These are phyloP conservation scores for Karstenula rhodostoma DNA, from an alignment of 2,329 filamentous ascomycete genomes.

Conservation along the genomic window DNA sequence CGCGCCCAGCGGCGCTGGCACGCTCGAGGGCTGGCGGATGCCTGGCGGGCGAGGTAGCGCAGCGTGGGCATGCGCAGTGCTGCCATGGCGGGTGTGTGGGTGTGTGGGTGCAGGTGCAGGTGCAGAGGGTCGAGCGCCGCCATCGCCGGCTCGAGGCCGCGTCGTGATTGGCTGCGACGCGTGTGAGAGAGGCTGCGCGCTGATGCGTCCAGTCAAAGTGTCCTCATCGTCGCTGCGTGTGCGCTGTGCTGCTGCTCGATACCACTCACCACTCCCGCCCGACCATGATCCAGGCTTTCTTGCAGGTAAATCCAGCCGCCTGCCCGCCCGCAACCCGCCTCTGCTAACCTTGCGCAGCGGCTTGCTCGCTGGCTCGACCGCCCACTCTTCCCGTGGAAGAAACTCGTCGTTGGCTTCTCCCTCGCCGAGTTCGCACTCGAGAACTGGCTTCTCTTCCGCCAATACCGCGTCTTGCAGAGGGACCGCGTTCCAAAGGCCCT, in stretches of 20 bases:
- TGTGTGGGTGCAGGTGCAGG: not conserved
- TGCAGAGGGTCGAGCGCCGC: not conserved
- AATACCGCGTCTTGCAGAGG: constrained; percentile 85
- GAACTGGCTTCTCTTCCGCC: constrained; percentile 84
- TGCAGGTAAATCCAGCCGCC: constrained; percentile 34
- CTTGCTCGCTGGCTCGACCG: constrained; percentile 88
- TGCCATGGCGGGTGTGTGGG: constrained; percentile 23
- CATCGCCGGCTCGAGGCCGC: not conserved
- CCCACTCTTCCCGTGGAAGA: constrained; percentile 96
- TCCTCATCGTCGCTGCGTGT: constrained; percentile 11
- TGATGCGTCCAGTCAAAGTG: not conserved
- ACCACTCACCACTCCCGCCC: constrained; percentile 13
- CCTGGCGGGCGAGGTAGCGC: constrained; percentile 42
- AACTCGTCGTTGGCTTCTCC: constrained; percentile 92
- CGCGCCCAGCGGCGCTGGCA: constrained; percentile 85
- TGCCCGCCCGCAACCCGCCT: not conserved
- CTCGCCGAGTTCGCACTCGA: constrained; percentile 91
- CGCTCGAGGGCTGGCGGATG: constrained; percentile 36
- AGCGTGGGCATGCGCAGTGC: constrained; percentile 39
- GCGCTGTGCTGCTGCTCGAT: constrained; percentile 3
- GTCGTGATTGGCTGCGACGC: constrained; percentile 17
- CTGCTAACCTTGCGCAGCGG: constrained; percentile 54
- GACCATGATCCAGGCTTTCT: constrained; percentile 48
- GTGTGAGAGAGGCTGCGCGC: constrained; percentile 6
- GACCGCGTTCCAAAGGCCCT: constrained; percentile 86